Percentiles rank a stretch among this genome's conserved stretches.
Evolutionary conservation across 2,329 filamentous ascomycete genomes (phyloP).

Genomic region (Exophiala spinifera): DNA sequence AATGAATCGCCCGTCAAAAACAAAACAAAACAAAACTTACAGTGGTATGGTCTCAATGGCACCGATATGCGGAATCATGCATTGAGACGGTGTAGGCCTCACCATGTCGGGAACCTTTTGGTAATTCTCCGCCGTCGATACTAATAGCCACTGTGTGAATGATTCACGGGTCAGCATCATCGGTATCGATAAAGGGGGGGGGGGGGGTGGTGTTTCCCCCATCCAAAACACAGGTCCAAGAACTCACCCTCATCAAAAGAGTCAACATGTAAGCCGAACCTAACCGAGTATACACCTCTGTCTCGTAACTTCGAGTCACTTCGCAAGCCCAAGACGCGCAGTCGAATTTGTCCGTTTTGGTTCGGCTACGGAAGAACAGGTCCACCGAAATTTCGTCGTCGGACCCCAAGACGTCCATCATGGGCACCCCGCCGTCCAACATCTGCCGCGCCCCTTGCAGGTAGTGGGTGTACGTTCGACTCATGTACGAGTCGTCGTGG

Average conservation of each 20-base stretch:
- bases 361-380: constrained; percentile 20
- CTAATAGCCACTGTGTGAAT: constrained; percentile 23
- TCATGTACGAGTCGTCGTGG: constrained; percentile 20
- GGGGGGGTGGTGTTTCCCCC: too few relatives aligned
- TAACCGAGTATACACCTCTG: constrained; percentile 21
- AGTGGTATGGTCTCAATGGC: constrained; percentile 26
- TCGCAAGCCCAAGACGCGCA: constrained; percentile 25
- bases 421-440: constrained; percentile 12
- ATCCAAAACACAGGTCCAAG: background rate
- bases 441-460: constrained; percentile 19
- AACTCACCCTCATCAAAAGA: constrained; percentile 23
- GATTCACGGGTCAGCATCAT: too few relatives aligned
- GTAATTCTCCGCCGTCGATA: constrained; percentile 16
- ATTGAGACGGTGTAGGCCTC: constrained; percentile 23
- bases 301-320: constrained; percentile 19
- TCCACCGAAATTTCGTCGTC: constrained; percentile 15
- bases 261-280: constrained; percentile 17
- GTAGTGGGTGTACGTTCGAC: constrained; percentile 22
- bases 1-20: background rate
- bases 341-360: constrained; percentile 14
- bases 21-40: constrained; percentile 5
- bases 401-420: constrained; percentile 9
- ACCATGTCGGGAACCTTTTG: constrained; percentile 23
- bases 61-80: constrained; percentile 24
- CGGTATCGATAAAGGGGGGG: too few relatives aligned